phyloP scores from a whole-genome alignment of 164 flowering plant genomes.

The Kalanchoe fedtschenkoi region DNA sequence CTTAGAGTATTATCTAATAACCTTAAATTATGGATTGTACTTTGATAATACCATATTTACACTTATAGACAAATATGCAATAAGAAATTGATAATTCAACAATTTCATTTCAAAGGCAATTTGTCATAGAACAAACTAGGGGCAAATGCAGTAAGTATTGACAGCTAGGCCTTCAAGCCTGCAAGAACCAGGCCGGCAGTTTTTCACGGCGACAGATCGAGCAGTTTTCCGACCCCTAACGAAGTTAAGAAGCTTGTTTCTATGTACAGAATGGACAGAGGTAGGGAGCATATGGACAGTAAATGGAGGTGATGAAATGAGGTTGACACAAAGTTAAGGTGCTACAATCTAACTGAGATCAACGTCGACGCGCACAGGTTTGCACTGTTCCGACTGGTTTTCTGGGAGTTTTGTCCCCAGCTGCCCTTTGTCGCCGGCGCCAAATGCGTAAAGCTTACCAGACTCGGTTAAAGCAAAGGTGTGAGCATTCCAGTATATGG shows the following conservation, averaged over 20 bases:
- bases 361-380: slow-evolving; percentile 66
- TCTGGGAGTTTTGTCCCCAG: slow-evolving; percentile 59
- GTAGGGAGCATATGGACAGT: slow-evolving; percentile 17
- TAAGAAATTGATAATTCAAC: too few species aligned
- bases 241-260: slow-evolving; percentile 12
- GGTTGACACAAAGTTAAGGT: neutral
- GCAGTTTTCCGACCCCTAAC: too few species aligned
- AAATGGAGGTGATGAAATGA: slow-evolving; percentile 7
- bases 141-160: too few species aligned
- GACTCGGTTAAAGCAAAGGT: slow-evolving; percentile 89
- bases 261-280: slow-evolving; percentile 45
- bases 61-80: too few species aligned
- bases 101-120: too few species aligned
- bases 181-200: too few species aligned
- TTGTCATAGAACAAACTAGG: too few species aligned
- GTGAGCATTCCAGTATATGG: slow-evolving; percentile 96
- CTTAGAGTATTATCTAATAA: too few species aligned
- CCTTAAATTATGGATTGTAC: too few species aligned
- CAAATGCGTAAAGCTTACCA: slow-evolving; percentile 87
- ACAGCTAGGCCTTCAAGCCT: too few species aligned
- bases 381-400: slow-evolving; percentile 60
- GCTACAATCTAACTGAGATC: slow-evolving; percentile 43
- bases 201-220: too few species aligned
- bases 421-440: slow-evolving; percentile 98
- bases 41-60: too few species aligned